Evolutionary conservation across 148 eudicot species (phyloP), one percentile per base, ranked within the genome.

Genomic region (Polygonum maritimum): DNA sequence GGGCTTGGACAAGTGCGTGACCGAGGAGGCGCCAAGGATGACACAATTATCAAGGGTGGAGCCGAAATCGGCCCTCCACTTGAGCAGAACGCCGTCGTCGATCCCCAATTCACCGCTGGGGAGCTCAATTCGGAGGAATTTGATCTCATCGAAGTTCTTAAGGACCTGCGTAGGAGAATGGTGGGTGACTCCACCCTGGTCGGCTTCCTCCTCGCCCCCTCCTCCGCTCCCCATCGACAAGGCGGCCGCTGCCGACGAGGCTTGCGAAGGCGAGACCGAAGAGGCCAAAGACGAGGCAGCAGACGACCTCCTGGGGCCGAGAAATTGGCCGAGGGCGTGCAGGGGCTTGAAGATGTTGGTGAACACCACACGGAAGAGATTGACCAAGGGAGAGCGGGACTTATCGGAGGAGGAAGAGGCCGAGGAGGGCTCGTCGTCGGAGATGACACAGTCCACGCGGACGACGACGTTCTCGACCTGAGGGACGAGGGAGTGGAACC

Each of bases 21-120:
- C 90, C 0, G 97, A 86, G 0, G 95, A 88, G 1, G 97, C 97
- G 0, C 93, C 98, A 0, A 94, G 89, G 38, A 94, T 92, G 16
- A 92, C 92, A 70, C 98, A 94, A 78, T 79, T 86, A 72, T 94
- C 94, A 4, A 94, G 87, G 0, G 94, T 91, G 2, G 94, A 89
- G 3, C 98, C 98, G 7, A 94, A 94, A 81, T 89, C 89, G 0
- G 97, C 98, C 75, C 88, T 84, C 98, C 98, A 90, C 31, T 86
- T 89, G 11, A 92, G 79, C 77, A 92, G 78, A 49, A 89, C 93
- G 2, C 92, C 92, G 31, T 94, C 97, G 52, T 90, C 98, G 10
- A 89, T 80, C 13, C 96, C 92, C 51, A 90, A 76, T 31, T 90
- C 97, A 7, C 93, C 95, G 18, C 80, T 89, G 0, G 98, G 97